Evolutionary conservation across 306 rosid species (phyloP), one percentile per base, ranked within the genome.

Genomic region (Ormosia semicastrata): DNA sequence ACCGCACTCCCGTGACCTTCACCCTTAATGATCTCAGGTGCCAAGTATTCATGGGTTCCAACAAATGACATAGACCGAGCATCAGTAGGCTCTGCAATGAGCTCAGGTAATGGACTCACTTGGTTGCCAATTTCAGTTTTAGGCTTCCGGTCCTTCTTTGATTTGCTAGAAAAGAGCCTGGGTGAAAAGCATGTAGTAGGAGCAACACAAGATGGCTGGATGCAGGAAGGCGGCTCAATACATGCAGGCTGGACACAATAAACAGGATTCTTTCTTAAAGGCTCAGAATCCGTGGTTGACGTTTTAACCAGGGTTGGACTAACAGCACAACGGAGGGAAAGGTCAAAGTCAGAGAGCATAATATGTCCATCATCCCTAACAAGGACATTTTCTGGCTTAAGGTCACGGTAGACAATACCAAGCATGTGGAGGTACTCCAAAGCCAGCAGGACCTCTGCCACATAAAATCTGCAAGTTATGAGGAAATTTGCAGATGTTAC

Each of bases 1-100:
- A 95, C 98, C 4, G 98, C 95, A 73, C 98, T 95, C 66, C 98
- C 98, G 72, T 95, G 98, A 57, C 98, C 98, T 85, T 95, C 98
- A 40, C 98, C 98, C 85, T 95, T 95, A 29, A 95, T 89, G 79
- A 95, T 95, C 89, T 95, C 98, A 14, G 98, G 98, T 56, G 98
- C 98, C 85, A 95, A 66, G 90, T 95, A 95, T 75, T 95, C 99
- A 7, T 95, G 99, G 5, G 99, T 95, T 53, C 99, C 99, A 7
- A 95, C 99, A 76, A 95, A 95, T 10, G 99, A 95, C 99, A 93
- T 95, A 7, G 99, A 95, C 40, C 99, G 91, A n/a, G 99, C 99
- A 60, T 95, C 98, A 0, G 97, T 93, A 44, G 99, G 99, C 88
- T 95, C 99, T 0, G 99, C 99, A 30, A 95, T 83, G 86, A 95